phyloP scores from a whole-genome alignment of 2,329 filamentous ascomycete genomes.

The Echinosphaeria canescens region DNA sequence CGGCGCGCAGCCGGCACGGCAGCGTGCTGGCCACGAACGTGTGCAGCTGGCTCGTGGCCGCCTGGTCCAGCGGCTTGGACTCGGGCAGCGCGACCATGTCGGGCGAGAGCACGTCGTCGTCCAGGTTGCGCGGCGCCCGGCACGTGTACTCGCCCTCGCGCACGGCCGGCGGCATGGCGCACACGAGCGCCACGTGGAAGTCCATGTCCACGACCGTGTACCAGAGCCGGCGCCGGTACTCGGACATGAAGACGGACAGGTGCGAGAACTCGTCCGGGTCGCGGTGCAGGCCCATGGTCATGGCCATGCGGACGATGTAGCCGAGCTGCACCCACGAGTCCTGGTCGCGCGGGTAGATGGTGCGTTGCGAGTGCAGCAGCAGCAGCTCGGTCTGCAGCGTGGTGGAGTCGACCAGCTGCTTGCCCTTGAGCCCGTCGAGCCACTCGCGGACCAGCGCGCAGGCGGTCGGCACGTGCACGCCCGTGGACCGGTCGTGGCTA shows the following conservation, averaged over 20 bases:
- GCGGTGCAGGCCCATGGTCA: slow-evolving; percentile 35
- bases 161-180: slow-evolving; percentile 26
- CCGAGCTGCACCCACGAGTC: slow-evolving; percentile 33
- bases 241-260: slow-evolving; percentile 26
- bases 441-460: slow-evolving; percentile 29
- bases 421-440: slow-evolving; percentile 27
- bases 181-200: slow-evolving; percentile 27
- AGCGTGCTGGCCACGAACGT: slow-evolving; percentile 29
- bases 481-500: slow-evolving; percentile 25
- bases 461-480: slow-evolving; percentile 33
- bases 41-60: slow-evolving; percentile 29
- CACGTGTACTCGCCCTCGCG: slow-evolving; percentile 31
- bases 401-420: slow-evolving; percentile 26
- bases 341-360: slow-evolving; percentile 23
- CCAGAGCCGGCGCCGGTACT: slow-evolving; percentile 31
- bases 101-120: slow-evolving; percentile 24
- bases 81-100: slow-evolving; percentile 25
- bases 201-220: slow-evolving; percentile 34
- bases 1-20: slow-evolving; percentile 23
- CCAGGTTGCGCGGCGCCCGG: slow-evolving; percentile 26
- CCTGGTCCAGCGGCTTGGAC: slow-evolving; percentile 24
- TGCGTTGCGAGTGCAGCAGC: slow-evolving; percentile 26
- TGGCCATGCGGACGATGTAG: slow-evolving; percentile 30
- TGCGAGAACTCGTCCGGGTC: slow-evolving; percentile 30
- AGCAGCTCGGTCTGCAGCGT: slow-evolving; percentile 31